These are phyloP conservation scores for Hylodesmum podocarpum DNA, from an alignment of 306 rosid species.

Conservation along the genomic window DNA sequence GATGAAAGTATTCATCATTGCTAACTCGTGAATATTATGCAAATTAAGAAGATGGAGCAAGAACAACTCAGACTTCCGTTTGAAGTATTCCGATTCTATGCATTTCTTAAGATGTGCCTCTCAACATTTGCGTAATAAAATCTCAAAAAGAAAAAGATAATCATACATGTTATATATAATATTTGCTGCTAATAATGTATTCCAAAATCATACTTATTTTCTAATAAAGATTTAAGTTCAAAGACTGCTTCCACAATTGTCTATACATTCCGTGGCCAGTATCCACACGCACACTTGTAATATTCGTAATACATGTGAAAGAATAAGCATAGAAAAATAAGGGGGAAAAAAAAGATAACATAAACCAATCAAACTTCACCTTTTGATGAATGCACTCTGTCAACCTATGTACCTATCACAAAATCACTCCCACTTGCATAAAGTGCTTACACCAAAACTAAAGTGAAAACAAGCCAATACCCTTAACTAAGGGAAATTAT, in stretches of 20 bases:
- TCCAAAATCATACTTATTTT: conserved; percentile 16
- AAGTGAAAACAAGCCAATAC: conserved; percentile 37
- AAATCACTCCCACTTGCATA: conserved; percentile 27
- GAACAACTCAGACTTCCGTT: conserved; percentile 25
- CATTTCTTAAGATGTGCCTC: background rate
- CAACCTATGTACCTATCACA: background rate
- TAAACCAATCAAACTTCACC: conserved; percentile 31
- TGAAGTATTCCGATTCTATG: conserved; percentile 12
- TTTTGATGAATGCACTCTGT: conserved; percentile 65
- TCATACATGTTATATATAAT: background rate
- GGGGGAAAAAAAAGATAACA: background rate
- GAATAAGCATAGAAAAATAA: conserved; percentile 8
- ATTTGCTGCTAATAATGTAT: background rate
- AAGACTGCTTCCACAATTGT: conserved; percentile 18
- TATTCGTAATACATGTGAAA: conserved; percentile 34
- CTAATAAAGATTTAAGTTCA: background rate
- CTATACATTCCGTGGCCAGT: conserved; percentile 21
- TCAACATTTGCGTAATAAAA: background rate
- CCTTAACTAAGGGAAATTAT: background rate
- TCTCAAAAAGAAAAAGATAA: background rate
- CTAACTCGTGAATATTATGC: background rate
- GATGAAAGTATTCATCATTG: conserved; percentile 33
- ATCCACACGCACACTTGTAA: conserved; percentile 30
- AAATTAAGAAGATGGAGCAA: background rate
- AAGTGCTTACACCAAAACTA: conserved; percentile 61